Evolutionary conservation across 2,329 filamentous ascomycete genomes (phyloP).

Genomic region (Exophiala oligosperma): DNA sequence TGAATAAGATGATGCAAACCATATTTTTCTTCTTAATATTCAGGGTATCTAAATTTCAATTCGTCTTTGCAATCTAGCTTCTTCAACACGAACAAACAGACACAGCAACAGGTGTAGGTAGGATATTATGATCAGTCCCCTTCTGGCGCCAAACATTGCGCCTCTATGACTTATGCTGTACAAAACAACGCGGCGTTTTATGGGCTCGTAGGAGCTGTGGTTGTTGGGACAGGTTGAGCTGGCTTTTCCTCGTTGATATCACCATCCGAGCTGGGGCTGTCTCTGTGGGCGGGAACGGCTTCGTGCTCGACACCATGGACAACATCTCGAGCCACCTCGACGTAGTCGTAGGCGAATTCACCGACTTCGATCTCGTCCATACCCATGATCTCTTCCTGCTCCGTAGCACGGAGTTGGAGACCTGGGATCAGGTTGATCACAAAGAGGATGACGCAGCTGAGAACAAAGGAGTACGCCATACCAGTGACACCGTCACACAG

Average conservation of each 20-base stretch:
- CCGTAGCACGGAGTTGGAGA: constrained; percentile 54
- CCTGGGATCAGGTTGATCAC: constrained; percentile 60
- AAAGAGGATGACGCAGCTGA: constrained; percentile 55
- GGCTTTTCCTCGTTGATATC: constrained; percentile 8
- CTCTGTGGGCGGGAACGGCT: constrained; percentile 1
- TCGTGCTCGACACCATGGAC: constrained; percentile 42
- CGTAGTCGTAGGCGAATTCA: constrained; percentile 85
- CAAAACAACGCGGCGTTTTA: background rate
- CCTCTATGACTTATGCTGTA: too few relatives aligned
- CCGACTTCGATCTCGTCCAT: constrained; percentile 80
- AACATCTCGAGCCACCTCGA: constrained; percentile 76
- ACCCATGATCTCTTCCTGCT: constrained; percentile 57
- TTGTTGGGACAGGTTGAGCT: background rate
- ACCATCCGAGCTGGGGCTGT: constrained; percentile 12
- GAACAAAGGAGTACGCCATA: constrained; percentile 55
- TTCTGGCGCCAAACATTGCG: too few relatives aligned
- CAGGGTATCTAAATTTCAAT: too few relatives aligned
- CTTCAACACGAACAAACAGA: too few relatives aligned
- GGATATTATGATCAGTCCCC: too few relatives aligned
- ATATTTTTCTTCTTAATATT: too few relatives aligned
- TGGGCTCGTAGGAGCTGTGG: background rate
- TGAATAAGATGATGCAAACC: too few relatives aligned
- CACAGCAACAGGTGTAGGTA: too few relatives aligned
- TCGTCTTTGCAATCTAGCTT: too few relatives aligned
- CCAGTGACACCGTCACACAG: constrained; percentile 59